These are phyloP conservation scores for Aeschynomene evenia DNA, from an alignment of 306 rosid species.

Conservation along the genomic window DNA sequence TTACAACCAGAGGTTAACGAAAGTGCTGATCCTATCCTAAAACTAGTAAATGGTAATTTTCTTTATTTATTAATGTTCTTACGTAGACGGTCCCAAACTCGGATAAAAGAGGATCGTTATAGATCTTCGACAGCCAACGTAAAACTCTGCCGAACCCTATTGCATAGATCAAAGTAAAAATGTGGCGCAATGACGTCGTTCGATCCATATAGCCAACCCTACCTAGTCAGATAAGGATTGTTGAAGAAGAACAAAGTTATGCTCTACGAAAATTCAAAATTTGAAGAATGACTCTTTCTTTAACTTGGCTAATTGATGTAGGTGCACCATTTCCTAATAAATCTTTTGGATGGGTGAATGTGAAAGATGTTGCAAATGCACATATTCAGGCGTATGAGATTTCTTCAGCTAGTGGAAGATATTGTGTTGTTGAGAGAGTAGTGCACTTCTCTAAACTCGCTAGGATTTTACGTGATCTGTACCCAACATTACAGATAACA, in stretches of 20 bases:
- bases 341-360: constrained; percentile 61
- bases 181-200: no score
- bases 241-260: no score
- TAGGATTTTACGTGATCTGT: constrained; percentile 47
- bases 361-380: constrained; percentile 79
- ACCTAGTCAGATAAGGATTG: no score
- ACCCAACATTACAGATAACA: constrained; percentile 61
- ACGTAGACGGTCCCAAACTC: no score
- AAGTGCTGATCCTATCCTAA: constrained; percentile 49
- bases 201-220: no score
- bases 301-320: constrained; percentile 41
- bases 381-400: constrained; percentile 79
- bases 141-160: no score
- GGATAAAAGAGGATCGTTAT: no score
- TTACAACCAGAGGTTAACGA: constrained; percentile 45
- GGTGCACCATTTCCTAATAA: constrained; percentile 59
- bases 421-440: constrained; percentile 57
- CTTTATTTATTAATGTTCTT: neutral
- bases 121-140: no score
- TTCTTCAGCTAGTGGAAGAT: constrained; percentile 82
- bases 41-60: constrained; percentile 57
- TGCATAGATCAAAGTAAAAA: no score
- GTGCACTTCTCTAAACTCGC: constrained; percentile 54
- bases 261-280: no score
- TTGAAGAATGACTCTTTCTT: neutral